These are phyloP conservation scores for Salvia miltiorrhiza DNA, from an alignment of 257 asterid species.

Conservation along the genomic window DNA sequence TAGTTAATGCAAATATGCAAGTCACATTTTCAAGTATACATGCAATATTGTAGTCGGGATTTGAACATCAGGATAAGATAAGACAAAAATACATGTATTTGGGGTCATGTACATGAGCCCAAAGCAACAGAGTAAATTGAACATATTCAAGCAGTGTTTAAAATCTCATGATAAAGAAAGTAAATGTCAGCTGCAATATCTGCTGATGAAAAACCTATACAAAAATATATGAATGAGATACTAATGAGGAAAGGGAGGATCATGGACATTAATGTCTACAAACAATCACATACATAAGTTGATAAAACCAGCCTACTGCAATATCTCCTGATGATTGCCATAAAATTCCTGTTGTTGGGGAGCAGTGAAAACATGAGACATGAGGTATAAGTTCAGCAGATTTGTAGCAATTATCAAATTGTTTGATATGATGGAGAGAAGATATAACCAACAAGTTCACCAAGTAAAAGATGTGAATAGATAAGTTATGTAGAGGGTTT, in stretches of 20 bases:
- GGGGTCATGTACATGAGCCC: neutral
- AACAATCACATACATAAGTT: neutral
- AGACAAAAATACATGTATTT: too few species aligned
- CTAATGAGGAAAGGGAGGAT: too few species aligned
- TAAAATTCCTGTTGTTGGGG: neutral
- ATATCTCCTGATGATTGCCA: neutral
- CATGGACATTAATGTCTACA: neutral
- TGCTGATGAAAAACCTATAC: too few species aligned
- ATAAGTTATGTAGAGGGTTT: neutral
- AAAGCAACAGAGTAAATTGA: neutral
- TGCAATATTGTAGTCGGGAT: neutral
- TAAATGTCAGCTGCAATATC: neutral
- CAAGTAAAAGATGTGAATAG: neutral
- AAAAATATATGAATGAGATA: too few species aligned
- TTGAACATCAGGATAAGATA: neutral
- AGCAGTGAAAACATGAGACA: neutral
- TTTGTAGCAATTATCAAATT: neutral
- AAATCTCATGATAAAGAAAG: conserved; percentile 3
- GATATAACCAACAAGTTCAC: neutral
- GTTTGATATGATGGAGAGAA: neutral
- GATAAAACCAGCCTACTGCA: neutral
- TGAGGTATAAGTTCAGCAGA: neutral
- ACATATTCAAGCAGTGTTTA: neutral
- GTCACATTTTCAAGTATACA: neutral
- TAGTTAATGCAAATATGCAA: neutral